Conservation (phyloP, 495 filamentous ascomycete genomes). For the Rhypophila decipiens region DNA sequence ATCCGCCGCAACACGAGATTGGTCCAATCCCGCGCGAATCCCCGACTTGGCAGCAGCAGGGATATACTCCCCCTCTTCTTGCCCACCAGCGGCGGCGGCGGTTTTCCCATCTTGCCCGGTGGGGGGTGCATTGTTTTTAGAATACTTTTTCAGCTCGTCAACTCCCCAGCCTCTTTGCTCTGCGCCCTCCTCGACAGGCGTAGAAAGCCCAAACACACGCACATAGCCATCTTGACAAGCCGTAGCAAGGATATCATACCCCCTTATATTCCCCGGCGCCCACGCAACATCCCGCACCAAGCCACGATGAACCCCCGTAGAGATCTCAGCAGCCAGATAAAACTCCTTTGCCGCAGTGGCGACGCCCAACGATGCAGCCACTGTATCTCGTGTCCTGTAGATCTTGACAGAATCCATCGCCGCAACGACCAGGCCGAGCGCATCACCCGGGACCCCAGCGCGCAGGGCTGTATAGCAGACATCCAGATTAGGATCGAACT, state of each 20-base stretch:
- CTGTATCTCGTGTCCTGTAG: constrained; percentile 62
- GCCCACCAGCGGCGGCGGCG: not conserved
- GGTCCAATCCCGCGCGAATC: constrained; percentile 55
- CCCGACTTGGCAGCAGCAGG: constrained; percentile 32
- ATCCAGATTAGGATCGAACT: constrained; percentile 76
- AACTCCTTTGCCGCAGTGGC: constrained; percentile 54
- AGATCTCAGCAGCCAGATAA: constrained; percentile 70
- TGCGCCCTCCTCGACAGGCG: constrained; percentile 30
- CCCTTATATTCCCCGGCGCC: constrained; percentile 81
- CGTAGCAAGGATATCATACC: constrained; percentile 85
- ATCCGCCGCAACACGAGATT: constrained; percentile 33
- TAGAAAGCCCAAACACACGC: constrained; percentile 74
- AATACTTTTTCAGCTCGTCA: constrained; percentile 7
- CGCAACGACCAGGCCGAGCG: constrained; percentile 72
- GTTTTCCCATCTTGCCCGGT: not conserved
- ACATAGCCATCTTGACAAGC: constrained; percentile 87
- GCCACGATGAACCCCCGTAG: constrained; percentile 50
- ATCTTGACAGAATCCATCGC: constrained; percentile 75
- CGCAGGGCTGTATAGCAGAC: constrained; percentile 68
- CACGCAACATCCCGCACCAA: constrained; percentile 89
- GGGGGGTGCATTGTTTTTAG: too few species aligned
- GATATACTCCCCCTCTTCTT: too few species aligned
- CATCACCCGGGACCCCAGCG: constrained; percentile 69
- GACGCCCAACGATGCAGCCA: constrained; percentile 45
- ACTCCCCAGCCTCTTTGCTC: constrained; percentile 10